phyloP scores from a whole-genome alignment of 352 stramenopile genomes.

The Phytophthora brassicae region DNA sequence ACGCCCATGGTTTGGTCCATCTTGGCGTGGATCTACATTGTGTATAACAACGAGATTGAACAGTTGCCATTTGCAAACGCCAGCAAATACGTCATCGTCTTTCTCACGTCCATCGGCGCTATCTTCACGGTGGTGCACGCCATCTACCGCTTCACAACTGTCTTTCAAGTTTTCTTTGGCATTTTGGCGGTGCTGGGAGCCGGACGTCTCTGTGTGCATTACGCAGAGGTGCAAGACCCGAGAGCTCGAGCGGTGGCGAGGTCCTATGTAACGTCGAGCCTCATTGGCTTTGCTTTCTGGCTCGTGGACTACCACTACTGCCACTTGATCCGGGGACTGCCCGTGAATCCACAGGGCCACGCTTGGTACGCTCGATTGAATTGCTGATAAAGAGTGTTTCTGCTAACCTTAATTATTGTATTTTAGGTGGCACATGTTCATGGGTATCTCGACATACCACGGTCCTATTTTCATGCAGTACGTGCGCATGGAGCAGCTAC shows the following conservation, averaged over 20 bases:
- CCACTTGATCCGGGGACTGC: conserved; percentile 47
- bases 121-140: conserved; percentile 72
- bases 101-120: conserved; percentile 56
- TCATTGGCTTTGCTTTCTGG: conserved; percentile 74
- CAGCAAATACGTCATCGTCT: conserved; percentile 40
- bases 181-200: conserved; percentile 53
- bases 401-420: too few relatives aligned
- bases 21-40: conserved; percentile 82
- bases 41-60: conserved; percentile 76
- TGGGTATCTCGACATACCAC: conserved; percentile 77
- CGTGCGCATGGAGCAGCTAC: conserved; percentile 74
- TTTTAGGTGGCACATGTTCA: conserved; percentile 80
- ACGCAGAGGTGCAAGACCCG: conserved; percentile 56
- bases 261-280: conserved; percentile 59
- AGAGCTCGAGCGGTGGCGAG: conserved; percentile 55
- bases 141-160: conserved; percentile 75
- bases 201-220: conserved; percentile 60
- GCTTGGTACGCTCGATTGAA: conserved; percentile 47
- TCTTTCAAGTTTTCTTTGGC: conserved; percentile 82
- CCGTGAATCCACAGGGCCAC: conserved; percentile 78
- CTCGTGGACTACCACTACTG: conserved; percentile 86
- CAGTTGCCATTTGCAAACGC: conserved; percentile 45
- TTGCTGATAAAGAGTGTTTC: not conserved
- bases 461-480: conserved; percentile 88
- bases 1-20: conserved; percentile 87